phyloP scores from a whole-genome alignment of 169 alveolate genomes.

The Neospora caninum region DNA sequence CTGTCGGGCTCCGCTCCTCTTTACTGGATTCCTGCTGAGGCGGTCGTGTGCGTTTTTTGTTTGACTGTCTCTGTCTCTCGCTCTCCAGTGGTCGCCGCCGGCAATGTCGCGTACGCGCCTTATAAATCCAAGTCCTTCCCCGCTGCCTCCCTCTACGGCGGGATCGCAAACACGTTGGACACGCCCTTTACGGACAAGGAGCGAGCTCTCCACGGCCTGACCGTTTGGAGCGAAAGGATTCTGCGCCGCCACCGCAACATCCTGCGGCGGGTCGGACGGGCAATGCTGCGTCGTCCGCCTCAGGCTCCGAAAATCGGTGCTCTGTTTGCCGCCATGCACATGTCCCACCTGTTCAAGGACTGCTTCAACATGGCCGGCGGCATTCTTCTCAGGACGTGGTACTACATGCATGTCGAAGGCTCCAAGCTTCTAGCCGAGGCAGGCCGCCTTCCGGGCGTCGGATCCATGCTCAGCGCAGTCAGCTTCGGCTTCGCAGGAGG shows the following conservation, averaged over 20 bases:
- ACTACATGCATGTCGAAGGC: slow-evolving; percentile 28
- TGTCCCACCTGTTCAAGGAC: background rate
- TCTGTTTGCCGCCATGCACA: slow-evolving; percentile 1
- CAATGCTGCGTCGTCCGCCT: background rate
- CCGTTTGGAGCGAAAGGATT: background rate
- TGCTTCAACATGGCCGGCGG: slow-evolving; percentile 31
- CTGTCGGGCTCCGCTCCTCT: no score
- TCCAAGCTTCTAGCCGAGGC: background rate
- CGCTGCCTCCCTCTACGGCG: slow-evolving; percentile 12
- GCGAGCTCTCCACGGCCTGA: background rate
- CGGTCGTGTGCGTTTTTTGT: no score
- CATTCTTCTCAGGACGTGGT: background rate
- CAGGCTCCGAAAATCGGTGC: background rate
- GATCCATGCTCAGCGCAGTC: background rate
- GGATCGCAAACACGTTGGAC: slow-evolving; percentile 7
- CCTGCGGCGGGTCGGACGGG: background rate
- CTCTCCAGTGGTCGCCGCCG: slow-evolving; percentile 5
- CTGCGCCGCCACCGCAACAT: background rate
- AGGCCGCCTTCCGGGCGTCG: background rate
- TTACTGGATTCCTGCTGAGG: no score
- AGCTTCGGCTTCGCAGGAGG: background rate
- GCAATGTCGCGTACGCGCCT: slow-evolving; percentile 4
- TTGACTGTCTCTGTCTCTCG: background rate
- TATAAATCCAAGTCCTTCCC: background rate
- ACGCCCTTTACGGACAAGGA: background rate